Conservation (phyloP, 305 asterid species). For the Ajuga reptans region DNA sequence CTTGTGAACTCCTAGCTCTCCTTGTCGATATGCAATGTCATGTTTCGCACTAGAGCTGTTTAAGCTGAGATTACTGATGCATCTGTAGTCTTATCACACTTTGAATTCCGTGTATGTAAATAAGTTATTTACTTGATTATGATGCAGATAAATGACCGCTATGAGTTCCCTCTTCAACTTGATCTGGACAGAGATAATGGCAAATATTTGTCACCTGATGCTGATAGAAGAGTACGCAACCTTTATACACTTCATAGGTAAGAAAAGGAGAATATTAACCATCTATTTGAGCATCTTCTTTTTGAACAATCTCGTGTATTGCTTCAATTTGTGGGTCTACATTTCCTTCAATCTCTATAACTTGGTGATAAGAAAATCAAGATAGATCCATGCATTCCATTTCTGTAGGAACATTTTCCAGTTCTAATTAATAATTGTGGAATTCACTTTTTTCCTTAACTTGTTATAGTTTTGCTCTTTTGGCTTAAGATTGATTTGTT, state of each 20-base stretch:
- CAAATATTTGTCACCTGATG: conserved; percentile 53
- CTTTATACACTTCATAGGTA: conserved; percentile 62
- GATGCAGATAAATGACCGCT: conserved; percentile 51
- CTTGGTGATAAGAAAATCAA: background rate
- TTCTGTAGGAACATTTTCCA: background rate
- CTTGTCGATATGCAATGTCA: background rate
- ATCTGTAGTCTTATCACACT: background rate
- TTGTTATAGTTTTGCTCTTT: background rate
- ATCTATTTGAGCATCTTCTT: background rate
- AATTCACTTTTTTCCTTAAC: background rate
- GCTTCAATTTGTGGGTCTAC: conserved; percentile 1
- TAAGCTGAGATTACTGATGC: background rate
- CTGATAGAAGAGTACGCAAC: conserved; percentile 52
- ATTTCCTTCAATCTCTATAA: background rate
- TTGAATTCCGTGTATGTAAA: background rate
- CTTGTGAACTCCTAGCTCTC: background rate
- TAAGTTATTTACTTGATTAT: conserved; percentile 13
- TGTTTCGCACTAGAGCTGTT: background rate
- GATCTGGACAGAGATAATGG: conserved; percentile 51
- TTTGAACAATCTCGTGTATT: conserved; percentile 4
- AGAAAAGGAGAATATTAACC: conserved; percentile 18
- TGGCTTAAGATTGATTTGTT: background rate
- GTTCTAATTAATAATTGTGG: background rate
- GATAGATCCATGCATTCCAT: background rate
- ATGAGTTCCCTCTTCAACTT: conserved; percentile 56